These are phyloP conservation scores for Somion occarium DNA, from an alignment of 1,284 basidiomycete species.

Conservation along the genomic window DNA sequence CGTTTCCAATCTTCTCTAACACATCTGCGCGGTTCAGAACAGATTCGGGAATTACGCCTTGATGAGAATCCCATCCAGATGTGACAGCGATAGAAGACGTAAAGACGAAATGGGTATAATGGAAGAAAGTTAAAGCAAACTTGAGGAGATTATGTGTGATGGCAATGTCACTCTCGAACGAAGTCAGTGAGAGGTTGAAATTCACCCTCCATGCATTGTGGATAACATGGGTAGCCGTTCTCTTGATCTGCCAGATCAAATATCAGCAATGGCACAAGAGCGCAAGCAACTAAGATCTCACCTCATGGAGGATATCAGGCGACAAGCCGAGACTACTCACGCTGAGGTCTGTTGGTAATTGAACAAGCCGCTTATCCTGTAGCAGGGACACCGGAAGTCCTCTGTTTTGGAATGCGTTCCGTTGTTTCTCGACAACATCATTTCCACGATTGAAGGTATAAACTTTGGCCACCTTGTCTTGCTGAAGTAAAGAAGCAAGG, in stretches of 20 bases:
- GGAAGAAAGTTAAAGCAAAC: conserved; percentile 13
- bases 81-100: conserved; percentile 29
- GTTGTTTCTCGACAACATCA: conserved; percentile 19
- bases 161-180: conserved; percentile 18
- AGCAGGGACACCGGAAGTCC: conserved; percentile 26
- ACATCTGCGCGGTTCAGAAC: conserved; percentile 6
- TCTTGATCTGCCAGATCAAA: conserved; percentile 14
- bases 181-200: conserved; percentile 18
- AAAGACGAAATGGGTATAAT: conserved; percentile 25
- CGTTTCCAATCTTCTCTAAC: conserved; percentile 3
- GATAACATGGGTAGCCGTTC: conserved; percentile 23
- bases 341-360: conserved; percentile 25
- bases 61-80: conserved; percentile 6
- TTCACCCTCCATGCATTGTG: conserved; percentile 25
- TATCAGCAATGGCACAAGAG: conserved; percentile 11
- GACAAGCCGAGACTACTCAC: conserved; percentile 18
- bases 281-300: conserved; percentile 15
- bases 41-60: conserved; percentile 13
- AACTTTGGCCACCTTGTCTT: conserved; percentile 6
- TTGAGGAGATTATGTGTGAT: conserved; percentile 17
- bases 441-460: conserved; percentile 13
- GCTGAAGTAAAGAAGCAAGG: conserved; percentile 9
- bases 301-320: conserved; percentile 1
- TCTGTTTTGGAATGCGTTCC: conserved; percentile 23
- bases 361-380: conserved; percentile 24